phyloP scores from a whole-genome alignment of 495 filamentous ascomycete genomes.

The Bacidia rubella region DNA sequence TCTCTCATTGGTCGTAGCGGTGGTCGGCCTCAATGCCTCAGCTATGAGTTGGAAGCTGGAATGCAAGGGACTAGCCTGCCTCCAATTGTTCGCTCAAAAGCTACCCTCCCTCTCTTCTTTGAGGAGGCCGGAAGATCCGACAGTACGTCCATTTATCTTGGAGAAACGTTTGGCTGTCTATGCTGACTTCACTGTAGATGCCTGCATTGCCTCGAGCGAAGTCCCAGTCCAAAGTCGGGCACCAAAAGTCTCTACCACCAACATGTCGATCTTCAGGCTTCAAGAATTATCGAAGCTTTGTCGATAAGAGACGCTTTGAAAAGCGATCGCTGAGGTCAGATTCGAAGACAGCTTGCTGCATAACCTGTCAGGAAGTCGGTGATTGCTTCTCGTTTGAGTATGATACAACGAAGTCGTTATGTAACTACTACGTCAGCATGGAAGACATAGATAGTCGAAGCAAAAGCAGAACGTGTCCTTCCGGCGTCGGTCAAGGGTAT shows the following conservation, averaged over 20 bases:
- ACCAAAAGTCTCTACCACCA: neutral
- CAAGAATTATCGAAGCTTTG: slow-evolving; percentile 6
- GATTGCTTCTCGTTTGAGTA: slow-evolving; percentile 5
- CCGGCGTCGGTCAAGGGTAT: neutral
- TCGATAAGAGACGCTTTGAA: neutral
- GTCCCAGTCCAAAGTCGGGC: neutral
- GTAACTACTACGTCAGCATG: slow-evolving; percentile 3
- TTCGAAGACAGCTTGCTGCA: slow-evolving; percentile 1
- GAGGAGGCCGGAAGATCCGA: neutral
- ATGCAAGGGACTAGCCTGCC: neutral
- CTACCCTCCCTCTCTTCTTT: neutral
- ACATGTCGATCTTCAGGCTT: neutral
- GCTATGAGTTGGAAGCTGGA: neutral
- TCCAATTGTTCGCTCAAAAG: neutral
- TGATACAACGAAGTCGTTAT: neutral
- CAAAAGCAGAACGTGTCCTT: neutral
- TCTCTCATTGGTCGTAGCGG: neutral
- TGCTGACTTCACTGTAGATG: too few relatives aligned
- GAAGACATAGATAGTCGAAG: neutral
- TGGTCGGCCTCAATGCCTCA: neutral
- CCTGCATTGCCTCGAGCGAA: neutral
- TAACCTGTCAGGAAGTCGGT: neutral
- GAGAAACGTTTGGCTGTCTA: too few relatives aligned
- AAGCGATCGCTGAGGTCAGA: neutral
- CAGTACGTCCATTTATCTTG: neutral